These are phyloP conservation scores for Colletotrichum tabaci DNA, from an alignment of 2,329 filamentous ascomycete genomes.

Conservation along the genomic window DNA sequence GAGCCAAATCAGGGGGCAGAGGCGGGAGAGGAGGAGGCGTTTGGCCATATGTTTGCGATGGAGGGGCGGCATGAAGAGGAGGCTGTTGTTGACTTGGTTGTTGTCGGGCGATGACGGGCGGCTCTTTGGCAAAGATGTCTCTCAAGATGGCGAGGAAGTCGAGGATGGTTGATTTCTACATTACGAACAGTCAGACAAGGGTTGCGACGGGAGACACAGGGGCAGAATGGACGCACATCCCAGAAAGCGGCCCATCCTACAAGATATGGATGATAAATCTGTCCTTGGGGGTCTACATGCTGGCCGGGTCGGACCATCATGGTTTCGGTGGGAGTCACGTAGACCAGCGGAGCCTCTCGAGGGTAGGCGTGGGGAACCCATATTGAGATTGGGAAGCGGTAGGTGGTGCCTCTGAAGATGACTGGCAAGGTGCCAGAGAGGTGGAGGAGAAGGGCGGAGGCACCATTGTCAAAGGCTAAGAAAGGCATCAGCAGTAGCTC, in stretches of 20 bases:
- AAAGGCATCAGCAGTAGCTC: slow-evolving; percentile 45
- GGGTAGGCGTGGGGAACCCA: slow-evolving; percentile 96
- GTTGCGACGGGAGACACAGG: background rate
- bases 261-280: slow-evolving; percentile 95
- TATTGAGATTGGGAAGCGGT: slow-evolving; percentile 91
- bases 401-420: slow-evolving; percentile 87
- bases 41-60: slow-evolving; percentile 50
- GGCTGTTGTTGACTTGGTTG: slow-evolving; percentile 64
- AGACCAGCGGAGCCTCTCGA: slow-evolving; percentile 85
- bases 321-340: slow-evolving; percentile 88
- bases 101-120: slow-evolving; percentile 85
- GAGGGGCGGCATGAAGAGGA: slow-evolving; percentile 51
- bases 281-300: slow-evolving; percentile 93
- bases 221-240: slow-evolving; percentile 77
- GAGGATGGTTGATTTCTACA: slow-evolving; percentile 83
- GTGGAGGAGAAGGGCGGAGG: slow-evolving; percentile 87
- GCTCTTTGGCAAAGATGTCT: slow-evolving; percentile 94
- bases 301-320: slow-evolving; percentile 95
- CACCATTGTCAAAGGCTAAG: slow-evolving; percentile 88
- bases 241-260: slow-evolving; percentile 90
- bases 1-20: slow-evolving; percentile 74
- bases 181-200: slow-evolving; percentile 36
- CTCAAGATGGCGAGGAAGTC: slow-evolving; percentile 88
- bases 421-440: slow-evolving; percentile 93
- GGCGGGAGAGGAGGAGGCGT: slow-evolving; percentile 80